Evolutionary conservation across 2,329 filamentous ascomycete species (phyloP).

Genomic region (Neonectria sp.): DNA sequence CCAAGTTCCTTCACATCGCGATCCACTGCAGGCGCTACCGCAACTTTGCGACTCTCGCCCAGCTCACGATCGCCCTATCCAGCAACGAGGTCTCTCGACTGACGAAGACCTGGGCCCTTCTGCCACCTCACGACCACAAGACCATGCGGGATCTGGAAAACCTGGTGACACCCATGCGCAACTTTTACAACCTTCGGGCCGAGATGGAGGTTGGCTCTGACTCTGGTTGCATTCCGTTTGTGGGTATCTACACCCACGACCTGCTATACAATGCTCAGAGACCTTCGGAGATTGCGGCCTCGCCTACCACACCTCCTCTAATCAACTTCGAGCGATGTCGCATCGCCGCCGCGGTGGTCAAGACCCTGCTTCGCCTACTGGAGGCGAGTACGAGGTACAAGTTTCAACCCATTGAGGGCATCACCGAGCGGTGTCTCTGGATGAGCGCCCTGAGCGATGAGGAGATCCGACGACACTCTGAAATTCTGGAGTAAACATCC

Average conservation of each 20-base stretch:
- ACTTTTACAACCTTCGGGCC: conserved; percentile 81
- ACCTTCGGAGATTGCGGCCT: conserved; percentile 80
- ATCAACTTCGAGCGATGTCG: conserved; percentile 90
- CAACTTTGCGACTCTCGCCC: conserved; percentile 88
- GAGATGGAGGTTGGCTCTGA: conserved; percentile 83
- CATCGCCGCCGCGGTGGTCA: conserved; percentile 82
- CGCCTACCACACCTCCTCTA: conserved; percentile 75
- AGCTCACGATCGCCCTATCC: conserved; percentile 83
- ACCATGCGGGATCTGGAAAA: conserved; percentile 79
- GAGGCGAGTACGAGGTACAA: conserved; percentile 83
- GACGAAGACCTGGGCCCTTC: conserved; percentile 78
- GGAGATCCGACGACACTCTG: conserved; percentile 75
- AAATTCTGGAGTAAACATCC: conserved; percentile 59
- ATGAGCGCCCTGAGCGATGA: conserved; percentile 82
- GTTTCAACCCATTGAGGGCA: conserved; percentile 82
- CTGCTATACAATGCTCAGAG: conserved; percentile 86
- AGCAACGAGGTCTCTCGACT: conserved; percentile 81
- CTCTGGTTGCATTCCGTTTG: conserved; percentile 85
- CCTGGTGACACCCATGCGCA: conserved; percentile 82
- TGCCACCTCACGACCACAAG: conserved; percentile 75
- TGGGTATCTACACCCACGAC: conserved; percentile 88
- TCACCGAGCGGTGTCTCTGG: conserved; percentile 88
- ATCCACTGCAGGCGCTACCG: conserved; percentile 81
- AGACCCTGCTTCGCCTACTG: conserved; percentile 83
- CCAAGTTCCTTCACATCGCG: conserved; percentile 88